Conservation (phyloP, 2,329 filamentous ascomycete genomes). For the Alternaria panax region DNA sequence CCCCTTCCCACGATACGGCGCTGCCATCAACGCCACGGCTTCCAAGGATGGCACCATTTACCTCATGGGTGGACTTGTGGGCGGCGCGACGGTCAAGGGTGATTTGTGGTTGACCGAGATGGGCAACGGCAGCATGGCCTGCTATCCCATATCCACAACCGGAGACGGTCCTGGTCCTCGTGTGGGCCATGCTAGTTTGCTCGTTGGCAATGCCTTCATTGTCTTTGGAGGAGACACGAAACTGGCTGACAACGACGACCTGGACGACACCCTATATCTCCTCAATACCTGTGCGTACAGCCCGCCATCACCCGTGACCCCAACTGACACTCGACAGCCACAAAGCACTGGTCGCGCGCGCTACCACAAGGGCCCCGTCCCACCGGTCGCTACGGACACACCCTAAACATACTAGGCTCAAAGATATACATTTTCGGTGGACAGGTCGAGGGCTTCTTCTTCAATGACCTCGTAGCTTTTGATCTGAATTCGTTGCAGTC, state of each 20-base stretch:
- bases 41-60: slow-evolving; percentile 98
- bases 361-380: slow-evolving; percentile 86
- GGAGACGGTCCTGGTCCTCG: slow-evolving; percentile 93
- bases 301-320: neutral
- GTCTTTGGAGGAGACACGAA: slow-evolving; percentile 99
- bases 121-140: slow-evolving; percentile 79
- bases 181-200: slow-evolving; percentile 90
- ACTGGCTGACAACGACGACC: slow-evolving; percentile 85
- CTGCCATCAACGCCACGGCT: slow-evolving; percentile 88
- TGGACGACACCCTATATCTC: slow-evolving; percentile 95
- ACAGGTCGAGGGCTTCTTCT: slow-evolving; percentile 96
- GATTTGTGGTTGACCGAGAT: slow-evolving; percentile 98
- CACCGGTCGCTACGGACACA: slow-evolving; percentile 92
- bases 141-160: slow-evolving; percentile 89
- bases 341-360: slow-evolving; percentile 96
- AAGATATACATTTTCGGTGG: slow-evolving; percentile 98
- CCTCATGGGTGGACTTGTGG: slow-evolving; percentile 95
- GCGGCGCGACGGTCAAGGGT: slow-evolving; percentile 93
- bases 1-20: slow-evolving; percentile 95
- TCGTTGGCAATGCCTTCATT: slow-evolving; percentile 98
- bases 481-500: slow-evolving; percentile 94
- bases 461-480: slow-evolving; percentile 95
- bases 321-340: slow-evolving; percentile 67
- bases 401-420: slow-evolving; percentile 92
- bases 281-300: slow-evolving; percentile 87